phyloP scores from a whole-genome alignment of 1,284 basidiomycete genomes.

The Cerrena zonata region DNA sequence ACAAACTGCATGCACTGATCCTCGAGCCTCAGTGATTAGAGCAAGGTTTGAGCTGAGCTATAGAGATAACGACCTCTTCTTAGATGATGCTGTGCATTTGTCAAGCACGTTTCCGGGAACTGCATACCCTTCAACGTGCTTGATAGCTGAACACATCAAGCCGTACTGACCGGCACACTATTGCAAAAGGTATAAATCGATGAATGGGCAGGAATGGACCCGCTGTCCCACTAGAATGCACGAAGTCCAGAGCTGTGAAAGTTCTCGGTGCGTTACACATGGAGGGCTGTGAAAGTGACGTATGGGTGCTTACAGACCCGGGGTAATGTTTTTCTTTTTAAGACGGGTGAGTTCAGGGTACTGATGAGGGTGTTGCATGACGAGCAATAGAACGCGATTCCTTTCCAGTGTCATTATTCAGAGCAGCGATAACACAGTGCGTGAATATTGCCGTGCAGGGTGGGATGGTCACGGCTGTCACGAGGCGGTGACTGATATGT shows the following conservation, averaged over 20 bases:
- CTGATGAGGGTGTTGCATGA: not conserved
- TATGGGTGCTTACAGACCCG: not conserved
- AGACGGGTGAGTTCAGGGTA: not conserved
- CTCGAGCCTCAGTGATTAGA: too few species aligned
- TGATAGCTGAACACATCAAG: not conserved
- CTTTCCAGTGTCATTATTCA: too few species aligned
- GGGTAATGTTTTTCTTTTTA: not conserved
- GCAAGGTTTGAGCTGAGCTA: not conserved
- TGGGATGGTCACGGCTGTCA: not conserved
- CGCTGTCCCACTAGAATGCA: not conserved
- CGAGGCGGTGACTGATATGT: not conserved
- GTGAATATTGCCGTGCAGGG: not conserved
- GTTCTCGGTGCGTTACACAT: not conserved
- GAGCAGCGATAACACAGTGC: not conserved
- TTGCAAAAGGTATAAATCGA: not conserved
- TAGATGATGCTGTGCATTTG: not conserved
- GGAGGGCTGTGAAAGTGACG: not conserved
- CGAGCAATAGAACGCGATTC: not conserved
- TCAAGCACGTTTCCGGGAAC: not conserved
- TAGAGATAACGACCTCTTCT: not conserved
- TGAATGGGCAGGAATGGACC: too few species aligned
- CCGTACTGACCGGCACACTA: not conserved
- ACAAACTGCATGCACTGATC: too few species aligned
- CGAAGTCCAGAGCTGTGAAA: not conserved
- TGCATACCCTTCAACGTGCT: not conserved